These are phyloP conservation scores for Tirmania nivea DNA, from an alignment of 495 filamentous ascomycete genomes.

Conservation along the genomic window DNA sequence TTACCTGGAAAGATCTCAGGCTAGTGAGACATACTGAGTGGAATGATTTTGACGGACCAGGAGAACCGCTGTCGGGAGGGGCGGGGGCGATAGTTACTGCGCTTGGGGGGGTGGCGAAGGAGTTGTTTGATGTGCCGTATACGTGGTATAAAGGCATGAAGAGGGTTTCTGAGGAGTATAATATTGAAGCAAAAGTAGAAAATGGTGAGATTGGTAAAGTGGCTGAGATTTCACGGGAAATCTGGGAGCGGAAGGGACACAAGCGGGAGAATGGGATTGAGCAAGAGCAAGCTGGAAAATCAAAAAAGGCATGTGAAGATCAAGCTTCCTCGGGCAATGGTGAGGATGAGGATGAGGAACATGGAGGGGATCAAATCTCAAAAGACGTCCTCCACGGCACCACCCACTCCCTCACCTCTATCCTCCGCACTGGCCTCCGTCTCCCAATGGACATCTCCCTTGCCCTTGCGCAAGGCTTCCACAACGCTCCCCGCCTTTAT, in stretches of 20 bases:
- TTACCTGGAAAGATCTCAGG: constrained; percentile 43
- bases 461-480: constrained; percentile 58
- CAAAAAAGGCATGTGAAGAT: background rate
- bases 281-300: background rate
- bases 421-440: constrained; percentile 8
- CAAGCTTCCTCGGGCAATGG: background rate
- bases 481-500: constrained; percentile 63
- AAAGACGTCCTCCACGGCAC: constrained; percentile 16
- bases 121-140: constrained; percentile 8
- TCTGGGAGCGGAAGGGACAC: background rate
- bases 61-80: constrained; percentile 47
- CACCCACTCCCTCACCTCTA: constrained; percentile 10
- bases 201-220: too few species aligned
- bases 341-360: background rate
- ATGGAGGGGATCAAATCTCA: constrained; percentile 2
- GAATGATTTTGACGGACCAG: constrained; percentile 62
- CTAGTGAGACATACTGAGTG: constrained; percentile 47
- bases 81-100: constrained; percentile 34
- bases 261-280: background rate
- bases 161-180: background rate
- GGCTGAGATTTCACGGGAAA: background rate
- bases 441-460: constrained; percentile 47
- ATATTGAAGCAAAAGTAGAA: too few species aligned
- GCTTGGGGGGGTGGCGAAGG: constrained; percentile 24
- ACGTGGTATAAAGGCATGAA: background rate